Percentiles rank a stretch among this genome's conserved stretches.
phyloP scores from a whole-genome alignment of 371 early-diverging fungal genomes.

The Mucor irregularis region DNA sequence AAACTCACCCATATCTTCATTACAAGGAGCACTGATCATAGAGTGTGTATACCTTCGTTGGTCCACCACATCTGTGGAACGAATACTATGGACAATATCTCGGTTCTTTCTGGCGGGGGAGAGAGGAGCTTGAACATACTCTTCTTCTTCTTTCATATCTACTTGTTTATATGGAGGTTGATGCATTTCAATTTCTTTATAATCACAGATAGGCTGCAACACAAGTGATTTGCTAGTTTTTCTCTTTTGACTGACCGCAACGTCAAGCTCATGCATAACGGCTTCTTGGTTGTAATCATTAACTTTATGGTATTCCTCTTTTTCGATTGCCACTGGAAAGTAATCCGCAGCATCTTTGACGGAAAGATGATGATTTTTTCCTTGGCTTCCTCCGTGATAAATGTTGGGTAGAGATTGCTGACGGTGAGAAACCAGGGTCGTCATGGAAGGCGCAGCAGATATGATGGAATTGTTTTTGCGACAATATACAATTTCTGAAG shows the following conservation, averaged over 20 bases:
- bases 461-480: constrained; percentile 14
- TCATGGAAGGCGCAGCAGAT: constrained; percentile 16
- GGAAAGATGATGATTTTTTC: constrained; percentile 2
- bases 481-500: neutral
- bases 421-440: constrained; percentile 14
- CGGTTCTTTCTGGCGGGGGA: constrained; percentile 9
- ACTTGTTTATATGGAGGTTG: too few species aligned
- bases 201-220: neutral
- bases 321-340: neutral
- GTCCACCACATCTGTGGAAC: neutral
- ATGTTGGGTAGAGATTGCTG: too few species aligned
- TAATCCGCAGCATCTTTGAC: neutral
- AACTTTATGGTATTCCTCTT: too few species aligned
- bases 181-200: neutral
- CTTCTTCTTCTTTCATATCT: neutral
- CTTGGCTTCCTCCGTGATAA: too few species aligned
- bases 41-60: neutral
- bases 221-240: too few species aligned
- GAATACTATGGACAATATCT: neutral
- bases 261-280: too few species aligned
- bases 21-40: neutral
- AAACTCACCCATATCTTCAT: constrained; percentile 15
- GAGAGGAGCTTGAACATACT: constrained; percentile 7
- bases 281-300: too few species aligned
- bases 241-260: neutral